Evolutionary conservation across 2,329 filamentous ascomycete species (phyloP), one percentile per base, ranked within the genome.

Genomic region (Arthrocladium fulminans): DNA sequence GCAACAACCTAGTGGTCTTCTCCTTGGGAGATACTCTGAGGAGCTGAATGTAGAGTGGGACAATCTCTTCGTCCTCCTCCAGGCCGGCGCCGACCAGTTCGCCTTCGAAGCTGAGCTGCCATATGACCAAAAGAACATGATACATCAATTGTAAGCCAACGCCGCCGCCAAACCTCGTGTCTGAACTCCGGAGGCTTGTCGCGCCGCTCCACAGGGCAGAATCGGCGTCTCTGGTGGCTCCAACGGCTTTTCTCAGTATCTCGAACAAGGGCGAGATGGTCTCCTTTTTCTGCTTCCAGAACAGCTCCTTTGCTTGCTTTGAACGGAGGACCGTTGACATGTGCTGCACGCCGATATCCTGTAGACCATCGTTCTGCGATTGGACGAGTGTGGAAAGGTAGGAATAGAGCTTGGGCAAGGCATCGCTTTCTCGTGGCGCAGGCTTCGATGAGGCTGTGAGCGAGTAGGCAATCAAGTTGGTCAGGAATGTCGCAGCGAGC

Each of bases 71-170:
- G 67, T 96, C 89, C 86, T 88, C 81, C 67, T 97, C 86, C 50
- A 98, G 73, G 35, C 90, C 88, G 51, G 84, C 82, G 10, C 88
- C 87, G 42, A 84, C 73, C 10, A 80, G 65, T 50, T 72, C 67
- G 24, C 75, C 79, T 64, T 97, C 92, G 57, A 98, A 98, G 63
- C 88, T 95, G 57, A 98, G 74, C 72, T 97, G 89, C 92, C 92
- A 98, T 50, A 98, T 72, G 10, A 94, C 89, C 44, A 98, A 75
- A 19, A 98, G 76, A 13, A 96, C 86, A 61, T 96, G 88, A 65
- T 98, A 98, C 34, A 98, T 76, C 34, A 97, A 77, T 66, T 98
- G 92, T 34, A 98, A 73, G 2, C 88, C 88, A 51, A 98, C 87
- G 7, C 88, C 88, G 42, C 88, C 88, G 50, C 71, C 68, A 38